Evolutionary conservation across 495 filamentous ascomycete genomes (phyloP), one percentile per base, ranked within the genome.

Genomic region (Amphirosellinia nigrospora): DNA sequence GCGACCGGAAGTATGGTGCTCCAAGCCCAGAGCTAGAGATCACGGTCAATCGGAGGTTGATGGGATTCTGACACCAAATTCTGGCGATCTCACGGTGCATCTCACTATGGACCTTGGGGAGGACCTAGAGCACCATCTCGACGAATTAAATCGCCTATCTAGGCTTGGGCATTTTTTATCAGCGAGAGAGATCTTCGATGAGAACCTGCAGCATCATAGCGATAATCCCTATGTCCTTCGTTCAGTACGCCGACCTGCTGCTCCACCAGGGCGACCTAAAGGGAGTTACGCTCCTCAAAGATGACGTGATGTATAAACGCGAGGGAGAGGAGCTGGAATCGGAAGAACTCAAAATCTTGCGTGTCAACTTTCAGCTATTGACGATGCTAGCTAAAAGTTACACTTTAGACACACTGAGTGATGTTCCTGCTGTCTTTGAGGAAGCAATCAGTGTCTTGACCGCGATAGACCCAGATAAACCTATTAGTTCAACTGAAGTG

Each of bases 181-280:
- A 13, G 73, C 73, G 6, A 67, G 30, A 26, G 21, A 41, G 15
- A 58, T 69, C 28, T 75, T 75, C 39, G 21, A 34, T 1, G 69
- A 69, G 32, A 64, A 73, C 26, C 66, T 75, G 23, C 65, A 50
- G 16, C 64, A 73, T 4, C 64, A 73, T 41, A 39, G 73, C 3
- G 56, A 71, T 21, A 68, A 56, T 13, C 71, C 73, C n/a, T 68
- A 71, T 39, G 50, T 75, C 4, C 58, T 75, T 75, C 34, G 67
- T 75, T 8, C 68, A 26, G n/a, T 75, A 70, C 28, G 69, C 63
- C 26, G 73, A 73, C 43, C 55, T 73, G 48, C 36, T 75, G 32
- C 65, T 73, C 13, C 71, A 68, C 32, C 73, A 75, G 39, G 73
- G 73, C 15, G 66, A 73, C 45, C 68, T 71, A 19, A 68, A 69